Percentiles rank a stretch among this genome's conserved stretches.
Conservation (phyloP, 2,329 filamentous ascomycete species). For the Venturia pyrina region DNA sequence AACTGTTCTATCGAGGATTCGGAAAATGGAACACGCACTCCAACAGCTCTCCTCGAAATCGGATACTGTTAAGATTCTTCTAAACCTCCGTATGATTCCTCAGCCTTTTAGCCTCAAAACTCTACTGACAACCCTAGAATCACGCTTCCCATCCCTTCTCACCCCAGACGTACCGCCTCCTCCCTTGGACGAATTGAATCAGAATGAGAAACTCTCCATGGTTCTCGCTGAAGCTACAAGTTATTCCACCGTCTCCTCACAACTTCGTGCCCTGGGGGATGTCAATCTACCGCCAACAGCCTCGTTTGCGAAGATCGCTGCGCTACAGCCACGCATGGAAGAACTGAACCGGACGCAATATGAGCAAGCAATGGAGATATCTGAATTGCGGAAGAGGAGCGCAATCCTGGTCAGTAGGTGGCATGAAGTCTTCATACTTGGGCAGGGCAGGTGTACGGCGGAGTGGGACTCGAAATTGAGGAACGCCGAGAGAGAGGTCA, state of each 20-base stretch:
- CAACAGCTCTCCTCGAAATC: constrained; percentile 25
- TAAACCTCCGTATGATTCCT: constrained; percentile 7
- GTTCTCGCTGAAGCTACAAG: constrained; percentile 34
- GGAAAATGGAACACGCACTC: constrained; percentile 27
- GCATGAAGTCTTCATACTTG: constrained; percentile 64
- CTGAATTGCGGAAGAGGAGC: constrained; percentile 52
- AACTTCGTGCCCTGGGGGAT: constrained; percentile 35
- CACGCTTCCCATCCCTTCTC: constrained; percentile 32
- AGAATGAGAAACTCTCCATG: constrained; percentile 20
- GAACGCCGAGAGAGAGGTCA: constrained; percentile 54
- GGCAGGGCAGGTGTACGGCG: constrained; percentile 58
- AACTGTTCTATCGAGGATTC: constrained; percentile 25
- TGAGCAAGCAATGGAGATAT: constrained; percentile 52
- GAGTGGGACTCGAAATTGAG: constrained; percentile 60
- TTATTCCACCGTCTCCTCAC: constrained; percentile 32
- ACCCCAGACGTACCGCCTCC: constrained; percentile 14
- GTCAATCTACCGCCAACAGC: constrained; percentile 33
- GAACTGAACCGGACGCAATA: constrained; percentile 50
- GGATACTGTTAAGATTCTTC: not conserved
- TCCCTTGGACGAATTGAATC: not conserved
- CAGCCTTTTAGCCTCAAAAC: not conserved
- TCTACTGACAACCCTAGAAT: constrained; percentile 20
- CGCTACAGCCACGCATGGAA: constrained; percentile 52
- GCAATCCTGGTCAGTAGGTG: constrained; percentile 47
- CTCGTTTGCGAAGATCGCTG: constrained; percentile 43